Base-by-base conservation (phyloP, 106 monocot genomes). In the Agapanthus africanus region DNA sequence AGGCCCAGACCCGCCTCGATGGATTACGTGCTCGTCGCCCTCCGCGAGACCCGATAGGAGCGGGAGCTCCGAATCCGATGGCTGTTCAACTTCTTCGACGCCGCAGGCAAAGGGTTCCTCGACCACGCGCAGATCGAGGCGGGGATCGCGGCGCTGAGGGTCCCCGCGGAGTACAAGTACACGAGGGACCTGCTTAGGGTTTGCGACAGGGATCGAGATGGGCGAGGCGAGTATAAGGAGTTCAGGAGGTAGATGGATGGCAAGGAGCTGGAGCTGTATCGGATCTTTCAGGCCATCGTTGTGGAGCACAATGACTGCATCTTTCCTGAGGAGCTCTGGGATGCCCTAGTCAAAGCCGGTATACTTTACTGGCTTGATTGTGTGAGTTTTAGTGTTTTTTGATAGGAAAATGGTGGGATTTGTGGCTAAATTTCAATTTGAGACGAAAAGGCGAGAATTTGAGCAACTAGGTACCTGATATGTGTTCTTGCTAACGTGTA, bases 251-350 rank as follows among this genome's bases (percentile, higher is more conserved):
- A 91, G 71, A 88, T 95, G 85, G 91, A 91, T 22, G 95, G 77
- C 62, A 95, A 91, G 71, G 91, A 91, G 78, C 74, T 91, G 40
- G 88, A 95, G 66, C 72, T 91, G 18, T 95, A 95, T 73, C 73
- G 88, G 38, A 95, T 95, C 52, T 95, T 95, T 63, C 88, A 91
- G 80, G 82, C 86, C 0, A 97, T 97, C n/a, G 95, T 91, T 32
- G 91, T 86, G n/a, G 88, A 91, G 81, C 95, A 95, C 52, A 95
- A 86, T 47, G 91, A 86, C 4, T 88, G 95, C 77, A 95, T 95
- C 62, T 76, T 91, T 8, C 95, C 95, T 0, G 95, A 91, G 80
- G 91, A 91, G 76, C 83, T 95, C 28, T 85, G 79, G 81, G 91
- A 88, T 65, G 95, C 95, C 5, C 95, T 95, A 68, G 80, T 81